These are phyloP conservation scores for Kockovaella imperatae DNA, from an alignment of 768 basidiomycete genomes.

Conservation along the genomic window DNA sequence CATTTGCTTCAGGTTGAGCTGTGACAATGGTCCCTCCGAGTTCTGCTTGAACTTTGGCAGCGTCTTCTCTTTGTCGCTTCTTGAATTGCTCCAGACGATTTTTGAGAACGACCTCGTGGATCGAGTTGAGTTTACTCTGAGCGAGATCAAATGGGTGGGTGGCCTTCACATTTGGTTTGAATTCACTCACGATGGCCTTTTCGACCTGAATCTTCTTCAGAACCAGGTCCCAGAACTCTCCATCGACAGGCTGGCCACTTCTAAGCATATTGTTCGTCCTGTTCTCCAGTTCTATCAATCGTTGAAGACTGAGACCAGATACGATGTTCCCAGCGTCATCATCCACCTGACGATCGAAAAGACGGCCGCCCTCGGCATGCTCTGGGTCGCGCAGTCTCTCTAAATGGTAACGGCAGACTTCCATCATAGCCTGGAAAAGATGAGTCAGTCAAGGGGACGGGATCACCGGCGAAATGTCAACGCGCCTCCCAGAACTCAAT, in stretches of 20 bases:
- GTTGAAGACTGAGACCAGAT: conserved; percentile 75
- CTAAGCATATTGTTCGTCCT: conserved; percentile 79
- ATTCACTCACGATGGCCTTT: conserved; percentile 73
- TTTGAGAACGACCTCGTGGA: conserved; percentile 93
- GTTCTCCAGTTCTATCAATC: conserved; percentile 71
- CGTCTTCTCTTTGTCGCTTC: conserved; percentile 91
- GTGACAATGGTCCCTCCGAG: conserved; percentile 52
- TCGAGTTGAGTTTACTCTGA: conserved; percentile 78
- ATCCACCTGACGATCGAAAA: conserved; percentile 61
- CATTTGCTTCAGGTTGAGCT: conserved; percentile 52
- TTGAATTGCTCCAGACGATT: conserved; percentile 94
- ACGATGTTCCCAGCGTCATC: conserved; percentile 72
- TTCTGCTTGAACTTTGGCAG: conserved; percentile 86
- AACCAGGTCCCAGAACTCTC: conserved; percentile 93
- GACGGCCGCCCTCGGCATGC: conserved; percentile 33
- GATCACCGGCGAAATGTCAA: conserved; percentile 1
- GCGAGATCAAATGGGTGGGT: background rate
- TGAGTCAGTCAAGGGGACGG: background rate
- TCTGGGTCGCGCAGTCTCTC: conserved; percentile 57
- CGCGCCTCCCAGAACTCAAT: conserved; percentile 95
- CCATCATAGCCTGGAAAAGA: conserved; percentile 90
- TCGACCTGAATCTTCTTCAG: conserved; percentile 87
- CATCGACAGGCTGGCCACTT: conserved; percentile 90
- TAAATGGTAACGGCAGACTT: conserved; percentile 83
- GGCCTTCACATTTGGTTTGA: background rate